Conservation (phyloP, 805 yeast species). For the Saccharomycopsis malanga region DNA sequence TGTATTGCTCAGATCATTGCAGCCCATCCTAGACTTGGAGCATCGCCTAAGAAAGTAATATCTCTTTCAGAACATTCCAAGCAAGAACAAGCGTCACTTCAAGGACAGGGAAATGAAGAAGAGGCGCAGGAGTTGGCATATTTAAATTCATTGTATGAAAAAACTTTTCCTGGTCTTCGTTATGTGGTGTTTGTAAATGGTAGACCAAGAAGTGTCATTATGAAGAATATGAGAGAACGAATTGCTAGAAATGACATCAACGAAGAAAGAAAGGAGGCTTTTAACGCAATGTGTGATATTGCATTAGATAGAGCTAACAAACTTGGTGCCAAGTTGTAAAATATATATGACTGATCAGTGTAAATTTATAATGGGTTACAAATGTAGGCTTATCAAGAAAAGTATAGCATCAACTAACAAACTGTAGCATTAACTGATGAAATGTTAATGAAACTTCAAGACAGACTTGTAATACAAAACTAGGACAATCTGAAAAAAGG, state of each 20-base stretch:
- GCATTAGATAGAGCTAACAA: conserved; percentile 72
- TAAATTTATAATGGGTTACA: no score
- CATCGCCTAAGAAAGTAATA: conserved; percentile 2
- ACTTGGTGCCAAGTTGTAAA: conserved; percentile 23
- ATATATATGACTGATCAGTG: no score
- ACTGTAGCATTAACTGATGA: neutral
- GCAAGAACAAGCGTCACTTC: conserved; percentile 61
- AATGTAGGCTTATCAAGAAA: no score
- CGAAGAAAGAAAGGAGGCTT: conserved; percentile 57
- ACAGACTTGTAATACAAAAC: no score
- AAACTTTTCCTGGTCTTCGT: conserved; percentile 58
- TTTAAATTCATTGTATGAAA: conserved; percentile 59
- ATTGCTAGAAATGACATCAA: conserved; percentile 48
- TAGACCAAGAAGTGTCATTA: conserved; percentile 55
- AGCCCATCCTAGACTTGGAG: conserved; percentile 86
- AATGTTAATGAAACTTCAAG: no score
- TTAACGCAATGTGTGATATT: conserved; percentile 87
- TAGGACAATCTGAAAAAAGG: no score
- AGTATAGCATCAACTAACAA: conserved; percentile 1
- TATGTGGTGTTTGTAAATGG: conserved; percentile 91
- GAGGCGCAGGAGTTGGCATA: conserved; percentile 43
- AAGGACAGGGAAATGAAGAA: conserved; percentile 37
- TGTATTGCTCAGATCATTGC: conserved; percentile 54
- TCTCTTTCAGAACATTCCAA: conserved; percentile 56
- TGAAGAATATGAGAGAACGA: conserved; percentile 53